phyloP scores from a whole-genome alignment of 2,329 filamentous ascomycete genomes.

The Nemania sp. region DNA sequence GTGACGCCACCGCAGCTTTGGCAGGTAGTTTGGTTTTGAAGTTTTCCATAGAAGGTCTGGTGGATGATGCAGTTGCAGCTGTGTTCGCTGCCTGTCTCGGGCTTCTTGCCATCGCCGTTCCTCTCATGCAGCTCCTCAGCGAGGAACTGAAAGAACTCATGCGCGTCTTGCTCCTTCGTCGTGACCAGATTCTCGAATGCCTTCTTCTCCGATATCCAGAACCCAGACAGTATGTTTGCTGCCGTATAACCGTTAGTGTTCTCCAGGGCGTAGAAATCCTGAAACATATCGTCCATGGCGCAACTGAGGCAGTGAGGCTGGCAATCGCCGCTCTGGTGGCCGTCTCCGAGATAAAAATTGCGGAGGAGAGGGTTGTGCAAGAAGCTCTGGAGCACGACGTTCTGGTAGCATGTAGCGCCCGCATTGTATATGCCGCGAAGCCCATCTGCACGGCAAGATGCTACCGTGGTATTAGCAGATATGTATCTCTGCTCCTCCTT shows the following conservation, averaged over 20 bases:
- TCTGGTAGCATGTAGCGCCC: slow-evolving; percentile 98
- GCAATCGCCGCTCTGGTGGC: slow-evolving; percentile 80
- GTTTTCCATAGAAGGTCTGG: slow-evolving; percentile 90
- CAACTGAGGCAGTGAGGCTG: slow-evolving; percentile 66
- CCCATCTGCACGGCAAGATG: slow-evolving; percentile 83
- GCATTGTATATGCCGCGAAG: slow-evolving; percentile 95
- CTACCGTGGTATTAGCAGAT: slow-evolving; percentile 73
- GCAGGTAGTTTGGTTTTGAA: slow-evolving; percentile 88
- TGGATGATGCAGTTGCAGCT: slow-evolving; percentile 90
- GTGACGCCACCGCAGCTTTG: slow-evolving; percentile 83
- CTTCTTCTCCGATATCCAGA: slow-evolving; percentile 82
- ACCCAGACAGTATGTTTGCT: slow-evolving; percentile 83
- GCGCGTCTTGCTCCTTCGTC: slow-evolving; percentile 93
- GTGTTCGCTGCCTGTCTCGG: slow-evolving; percentile 61
- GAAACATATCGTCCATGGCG: slow-evolving; percentile 74
- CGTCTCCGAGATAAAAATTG: slow-evolving; percentile 90
- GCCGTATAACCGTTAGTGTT: slow-evolving; percentile 89
- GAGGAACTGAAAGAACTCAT: slow-evolving; percentile 96
- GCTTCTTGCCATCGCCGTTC: slow-evolving; percentile 70
- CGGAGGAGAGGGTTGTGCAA: slow-evolving; percentile 91
- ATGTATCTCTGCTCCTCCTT: slow-evolving; percentile 76
- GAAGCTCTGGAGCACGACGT: slow-evolving; percentile 90
- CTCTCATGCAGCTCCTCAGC: slow-evolving; percentile 88
- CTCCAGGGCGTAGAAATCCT: slow-evolving; percentile 71
- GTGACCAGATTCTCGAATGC: slow-evolving; percentile 77